A percentile compares a stretch with the other conserved stretches of the same genome.
phyloP scores from a whole-genome alignment of 345 rosid species.

The Heritiera littoralis region DNA sequence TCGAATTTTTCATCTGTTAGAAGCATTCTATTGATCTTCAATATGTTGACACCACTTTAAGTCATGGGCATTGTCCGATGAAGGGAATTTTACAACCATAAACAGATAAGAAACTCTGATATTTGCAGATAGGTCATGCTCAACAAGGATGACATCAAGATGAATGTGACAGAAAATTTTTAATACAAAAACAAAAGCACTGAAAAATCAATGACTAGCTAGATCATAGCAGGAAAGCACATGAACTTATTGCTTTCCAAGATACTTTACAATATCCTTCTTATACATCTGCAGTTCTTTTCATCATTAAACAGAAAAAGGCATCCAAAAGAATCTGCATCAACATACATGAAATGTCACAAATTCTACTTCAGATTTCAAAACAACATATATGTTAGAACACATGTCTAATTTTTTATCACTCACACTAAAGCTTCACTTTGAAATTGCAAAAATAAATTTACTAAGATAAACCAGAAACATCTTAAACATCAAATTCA shows the following conservation, averaged over 20 bases:
- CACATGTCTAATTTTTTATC: not conserved
- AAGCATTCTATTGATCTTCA: conserved; percentile 6
- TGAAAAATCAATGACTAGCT: not conserved
- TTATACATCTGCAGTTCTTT: not conserved
- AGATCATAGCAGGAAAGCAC: not conserved
- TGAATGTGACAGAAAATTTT: not conserved
- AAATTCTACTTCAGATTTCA: not conserved
- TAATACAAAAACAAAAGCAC: conserved; percentile 1
- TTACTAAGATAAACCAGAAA: not conserved
- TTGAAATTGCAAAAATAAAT: not conserved
- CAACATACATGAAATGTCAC: not conserved
- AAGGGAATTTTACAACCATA: not conserved
- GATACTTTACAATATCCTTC: not conserved
- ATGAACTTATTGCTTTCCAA: conserved; percentile 2
- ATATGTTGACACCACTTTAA: not conserved
- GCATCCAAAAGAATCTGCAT: not conserved
- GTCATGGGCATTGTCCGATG: not conserved
- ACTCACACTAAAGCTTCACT: not conserved
- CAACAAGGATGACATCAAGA: not conserved
- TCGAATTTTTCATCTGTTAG: not conserved
- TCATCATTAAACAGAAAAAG: not conserved
- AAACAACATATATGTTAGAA: not conserved
- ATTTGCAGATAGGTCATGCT: not conserved
- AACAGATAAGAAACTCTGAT: not conserved
- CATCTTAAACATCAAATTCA: not conserved